These are phyloP conservation scores for Coemansia sp. DNA, from an alignment of 192 early-diverging fungal species.

Conservation along the genomic window DNA sequence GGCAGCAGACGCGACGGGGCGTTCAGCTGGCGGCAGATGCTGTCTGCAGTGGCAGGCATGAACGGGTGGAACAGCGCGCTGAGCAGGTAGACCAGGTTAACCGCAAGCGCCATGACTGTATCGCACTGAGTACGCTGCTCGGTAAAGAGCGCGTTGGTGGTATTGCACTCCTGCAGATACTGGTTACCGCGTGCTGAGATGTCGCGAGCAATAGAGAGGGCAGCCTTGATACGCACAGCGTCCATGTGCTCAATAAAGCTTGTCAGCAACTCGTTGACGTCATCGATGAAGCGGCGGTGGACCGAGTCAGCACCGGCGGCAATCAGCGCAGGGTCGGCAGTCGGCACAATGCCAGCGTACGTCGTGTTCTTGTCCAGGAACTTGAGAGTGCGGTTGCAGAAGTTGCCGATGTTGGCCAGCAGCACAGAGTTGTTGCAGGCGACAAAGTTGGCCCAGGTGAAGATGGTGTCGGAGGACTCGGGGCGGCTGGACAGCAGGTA, in stretches of 20 bases:
- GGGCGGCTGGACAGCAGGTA: constrained; percentile 91
- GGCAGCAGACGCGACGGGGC: constrained; percentile 75
- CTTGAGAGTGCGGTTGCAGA: constrained; percentile 95
- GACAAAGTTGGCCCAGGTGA: constrained; percentile 92
- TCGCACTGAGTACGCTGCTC: constrained; percentile 80
- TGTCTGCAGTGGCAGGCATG: constrained; percentile 84
- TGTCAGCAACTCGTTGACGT: constrained; percentile 75
- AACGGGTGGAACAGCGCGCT: constrained; percentile 85
- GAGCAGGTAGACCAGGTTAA: constrained; percentile 90
- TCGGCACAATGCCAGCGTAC: constrained; percentile 83
- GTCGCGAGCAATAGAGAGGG: constrained; percentile 85
- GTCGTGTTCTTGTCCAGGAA: constrained; percentile 79
- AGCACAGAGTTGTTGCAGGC: constrained; percentile 95
- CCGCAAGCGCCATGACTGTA: constrained; percentile 76
- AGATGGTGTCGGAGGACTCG: constrained; percentile 87
- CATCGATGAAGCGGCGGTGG: constrained; percentile 76
- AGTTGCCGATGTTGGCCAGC: constrained; percentile 94
- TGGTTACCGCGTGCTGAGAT: constrained; percentile 92
- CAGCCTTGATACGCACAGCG: constrained; percentile 79
- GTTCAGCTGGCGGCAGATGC: constrained; percentile 83
- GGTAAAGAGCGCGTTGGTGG: constrained; percentile 86
- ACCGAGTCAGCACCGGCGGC: constrained; percentile 52
- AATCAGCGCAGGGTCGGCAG: constrained; percentile 45
- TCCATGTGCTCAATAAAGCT: constrained; percentile 81
- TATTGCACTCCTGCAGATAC: constrained; percentile 91